A percentile compares a stretch with the other conserved stretches of the same genome.
Evolutionary conservation across 257 asterid species (phyloP).

Genomic region (Buddleja alternifolia): DNA sequence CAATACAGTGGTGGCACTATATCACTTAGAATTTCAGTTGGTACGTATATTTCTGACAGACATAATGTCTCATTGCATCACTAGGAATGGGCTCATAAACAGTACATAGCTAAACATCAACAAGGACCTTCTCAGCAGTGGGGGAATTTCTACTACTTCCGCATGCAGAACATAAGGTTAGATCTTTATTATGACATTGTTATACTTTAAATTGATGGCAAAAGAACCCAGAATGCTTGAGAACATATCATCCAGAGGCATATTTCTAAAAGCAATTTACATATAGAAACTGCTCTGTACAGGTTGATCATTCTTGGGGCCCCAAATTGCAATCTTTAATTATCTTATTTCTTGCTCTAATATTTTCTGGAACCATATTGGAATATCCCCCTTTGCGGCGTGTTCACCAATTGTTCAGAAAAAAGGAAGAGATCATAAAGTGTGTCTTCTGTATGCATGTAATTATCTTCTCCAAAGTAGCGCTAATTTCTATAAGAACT

Average conservation of each 20-base stretch:
- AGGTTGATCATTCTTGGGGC: not conserved
- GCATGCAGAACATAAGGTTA: constrained; percentile 97
- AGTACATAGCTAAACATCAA: constrained; percentile 88
- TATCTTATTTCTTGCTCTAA: not conserved
- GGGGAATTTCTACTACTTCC: constrained; percentile 92
- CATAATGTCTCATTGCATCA: constrained; percentile 19
- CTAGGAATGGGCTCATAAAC: constrained; percentile 95
- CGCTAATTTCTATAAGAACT: constrained; percentile 1
- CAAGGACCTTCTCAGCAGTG: constrained; percentile 99
- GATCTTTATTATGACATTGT: constrained; percentile 22
- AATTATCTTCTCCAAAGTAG: too few species aligned
- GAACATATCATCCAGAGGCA: not conserved
- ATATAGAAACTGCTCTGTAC: not conserved
- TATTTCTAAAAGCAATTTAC: not conserved
- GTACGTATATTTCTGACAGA: constrained; percentile 16
- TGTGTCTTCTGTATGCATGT: not conserved
- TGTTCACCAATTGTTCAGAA: not conserved
- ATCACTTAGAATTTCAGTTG: not conserved
- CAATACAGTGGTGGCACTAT: not conserved
- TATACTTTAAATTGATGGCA: constrained; percentile 6
- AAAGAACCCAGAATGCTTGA: not conserved
- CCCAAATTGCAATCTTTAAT: not conserved
- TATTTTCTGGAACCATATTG: not conserved
- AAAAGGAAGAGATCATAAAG: not conserved
- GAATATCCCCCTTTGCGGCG: too few species aligned